Conservation (phyloP, 805 yeast genomes). For the Nakazawaea sp. region DNA sequence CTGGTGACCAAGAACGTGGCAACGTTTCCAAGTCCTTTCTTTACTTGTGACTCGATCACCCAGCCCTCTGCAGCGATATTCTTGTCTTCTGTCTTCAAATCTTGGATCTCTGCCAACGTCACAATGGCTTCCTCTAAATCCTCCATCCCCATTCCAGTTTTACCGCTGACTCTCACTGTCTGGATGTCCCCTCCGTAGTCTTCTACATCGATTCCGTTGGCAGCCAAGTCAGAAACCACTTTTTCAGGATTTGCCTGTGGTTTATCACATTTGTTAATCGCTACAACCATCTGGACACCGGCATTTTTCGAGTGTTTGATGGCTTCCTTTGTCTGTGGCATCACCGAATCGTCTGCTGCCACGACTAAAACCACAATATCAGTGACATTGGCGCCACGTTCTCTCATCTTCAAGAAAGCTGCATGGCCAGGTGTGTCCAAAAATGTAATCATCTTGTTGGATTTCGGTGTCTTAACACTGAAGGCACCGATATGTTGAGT, state of each 20-base stretch:
- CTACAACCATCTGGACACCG: slow-evolving; percentile 80
- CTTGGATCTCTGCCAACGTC: slow-evolving; percentile 77
- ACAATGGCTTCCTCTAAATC: slow-evolving; percentile 84
- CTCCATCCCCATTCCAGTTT: slow-evolving; percentile 86
- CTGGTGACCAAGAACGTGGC: slow-evolving; percentile 81
- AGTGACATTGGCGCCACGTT: slow-evolving; percentile 91
- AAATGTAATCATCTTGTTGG: slow-evolving; percentile 76
- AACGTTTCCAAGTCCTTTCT: slow-evolving; percentile 75
- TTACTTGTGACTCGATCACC: slow-evolving; percentile 79
- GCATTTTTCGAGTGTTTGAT: slow-evolving; percentile 85
- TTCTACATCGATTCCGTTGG: slow-evolving; percentile 77
- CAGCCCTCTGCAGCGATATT: slow-evolving; percentile 72
- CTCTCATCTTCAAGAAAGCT: slow-evolving; percentile 92
- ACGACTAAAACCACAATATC: slow-evolving; percentile 90
- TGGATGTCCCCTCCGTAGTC: slow-evolving; percentile 95
- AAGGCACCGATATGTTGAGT: slow-evolving; percentile 99
- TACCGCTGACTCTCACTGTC: slow-evolving; percentile 80
- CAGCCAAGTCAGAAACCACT: slow-evolving; percentile 71
- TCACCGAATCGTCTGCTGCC: slow-evolving; percentile 95
- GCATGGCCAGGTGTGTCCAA: slow-evolving; percentile 98
- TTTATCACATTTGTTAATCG: slow-evolving; percentile 87
- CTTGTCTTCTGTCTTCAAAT: slow-evolving; percentile 54
- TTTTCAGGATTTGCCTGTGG: slow-evolving; percentile 68
- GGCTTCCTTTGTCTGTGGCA: slow-evolving; percentile 97
- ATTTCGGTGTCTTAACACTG: slow-evolving; percentile 69